A percentile compares a stretch with the other conserved stretches of the same genome.
These are phyloP conservation scores for Debaryomyces hansenii DNA, from an alignment of 805 yeast species.

Conservation along the genomic window DNA sequence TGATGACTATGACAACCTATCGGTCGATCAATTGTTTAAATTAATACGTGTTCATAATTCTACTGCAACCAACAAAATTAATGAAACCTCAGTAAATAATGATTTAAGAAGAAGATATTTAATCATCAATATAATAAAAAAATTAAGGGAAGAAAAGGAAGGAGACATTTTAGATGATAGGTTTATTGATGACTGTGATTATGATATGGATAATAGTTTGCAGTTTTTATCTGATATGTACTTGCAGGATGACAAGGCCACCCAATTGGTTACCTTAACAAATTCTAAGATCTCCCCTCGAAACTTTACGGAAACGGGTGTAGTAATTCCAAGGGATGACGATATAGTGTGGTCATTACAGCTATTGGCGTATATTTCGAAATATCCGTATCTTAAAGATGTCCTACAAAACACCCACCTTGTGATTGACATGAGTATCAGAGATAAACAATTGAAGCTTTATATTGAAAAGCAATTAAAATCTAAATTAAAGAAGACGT, in stretches of 20 bases:
- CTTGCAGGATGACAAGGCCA: slow-evolving; percentile 34
- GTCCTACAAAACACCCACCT: slow-evolving; percentile 73
- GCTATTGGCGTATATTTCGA: slow-evolving; percentile 87
- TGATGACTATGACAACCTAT: slow-evolving; percentile 40
- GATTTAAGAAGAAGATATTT: slow-evolving; percentile 38
- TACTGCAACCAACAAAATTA: slow-evolving; percentile 4
- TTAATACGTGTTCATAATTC: slow-evolving; percentile 27
- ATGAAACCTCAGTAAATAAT: slow-evolving; percentile 15
- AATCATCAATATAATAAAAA: slow-evolving; percentile 35
- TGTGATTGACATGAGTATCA: slow-evolving; percentile 60
- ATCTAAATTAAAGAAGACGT: slow-evolving; percentile 27
- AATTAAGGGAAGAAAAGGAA: slow-evolving; percentile 38
- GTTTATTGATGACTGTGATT: slow-evolving; percentile 30
- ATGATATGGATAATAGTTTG: slow-evolving; percentile 42
- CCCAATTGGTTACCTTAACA: slow-evolving; percentile 14
- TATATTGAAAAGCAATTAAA: slow-evolving; percentile 36
- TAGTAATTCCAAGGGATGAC: slow-evolving; percentile 86
- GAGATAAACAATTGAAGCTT: slow-evolving; percentile 40
- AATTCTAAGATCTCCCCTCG: slow-evolving; percentile 35
- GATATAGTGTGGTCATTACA: slow-evolving; percentile 94
- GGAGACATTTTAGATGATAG: slow-evolving; percentile 32
- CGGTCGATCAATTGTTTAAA: slow-evolving; percentile 38
- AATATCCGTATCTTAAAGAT: slow-evolving; percentile 78
- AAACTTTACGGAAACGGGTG: slow-evolving; percentile 55
- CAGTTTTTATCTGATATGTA: slow-evolving; percentile 42